Evolutionary conservation across 192 early-diverging fungal species (phyloP).

Genomic region (Mortierella hygrophila): DNA sequence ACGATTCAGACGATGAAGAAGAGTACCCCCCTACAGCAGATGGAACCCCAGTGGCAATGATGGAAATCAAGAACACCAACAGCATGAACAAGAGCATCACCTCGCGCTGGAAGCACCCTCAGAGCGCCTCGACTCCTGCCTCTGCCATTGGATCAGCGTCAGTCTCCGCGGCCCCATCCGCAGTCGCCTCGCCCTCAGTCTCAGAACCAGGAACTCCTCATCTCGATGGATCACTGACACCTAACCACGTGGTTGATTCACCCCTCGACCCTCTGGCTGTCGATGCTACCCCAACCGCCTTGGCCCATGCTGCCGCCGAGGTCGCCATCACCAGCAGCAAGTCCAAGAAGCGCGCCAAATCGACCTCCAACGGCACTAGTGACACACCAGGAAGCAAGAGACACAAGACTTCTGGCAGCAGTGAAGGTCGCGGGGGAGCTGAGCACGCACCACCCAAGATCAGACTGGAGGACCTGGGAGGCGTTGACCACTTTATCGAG

Average conservation of each 20-base stretch:
- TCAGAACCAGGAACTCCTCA: conserved; percentile 47
- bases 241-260: background rate
- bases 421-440: conserved; percentile 35
- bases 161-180: conserved; percentile 10
- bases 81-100: conserved; percentile 72
- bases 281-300: conserved; percentile 42
- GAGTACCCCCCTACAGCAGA: conserved; percentile 39
- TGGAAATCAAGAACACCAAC: conserved; percentile 64
- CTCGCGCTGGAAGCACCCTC: conserved; percentile 61
- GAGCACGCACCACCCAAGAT: conserved; percentile 55
- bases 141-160: conserved; percentile 5
- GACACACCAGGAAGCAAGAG: conserved; percentile 39
- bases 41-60: conserved; percentile 49
- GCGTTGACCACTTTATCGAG: conserved; percentile 91
- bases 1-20: conserved; percentile 51
- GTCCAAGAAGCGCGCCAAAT: conserved; percentile 57
- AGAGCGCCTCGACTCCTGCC: conserved; percentile 15
- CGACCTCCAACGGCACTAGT: conserved; percentile 12
- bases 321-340: conserved; percentile 30
- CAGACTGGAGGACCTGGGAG: conserved; percentile 80
- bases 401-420: conserved; percentile 27
- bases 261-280: conserved; percentile 41
- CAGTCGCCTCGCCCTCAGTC: conserved; percentile 31
- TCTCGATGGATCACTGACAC: conserved; percentile 30
- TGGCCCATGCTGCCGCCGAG: conserved; percentile 45